Base-by-base conservation (phyloP, 2,329 filamentous ascomycete species). In the Kalaharituber pfeilii region DNA sequence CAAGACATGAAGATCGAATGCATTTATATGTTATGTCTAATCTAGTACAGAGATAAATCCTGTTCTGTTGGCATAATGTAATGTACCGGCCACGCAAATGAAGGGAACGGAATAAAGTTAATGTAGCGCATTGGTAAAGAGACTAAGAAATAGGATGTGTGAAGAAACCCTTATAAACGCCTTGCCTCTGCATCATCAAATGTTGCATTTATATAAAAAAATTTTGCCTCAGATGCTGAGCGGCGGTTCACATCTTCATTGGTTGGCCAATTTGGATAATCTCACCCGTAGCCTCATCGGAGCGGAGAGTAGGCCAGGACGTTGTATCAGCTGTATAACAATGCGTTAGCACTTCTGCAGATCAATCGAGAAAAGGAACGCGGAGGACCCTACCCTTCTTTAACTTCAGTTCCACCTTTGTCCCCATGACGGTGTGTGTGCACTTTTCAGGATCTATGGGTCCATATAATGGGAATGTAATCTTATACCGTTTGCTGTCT, bases 251-350 rank as follows among this genome's bases (percentile, higher is more conserved):
- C 29, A 33, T 33, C n/a, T 33, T 28, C 13, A n/a, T 86, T 51
- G 91, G 87, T 60, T 80, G 76, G 13, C 91, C 91, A 59, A 93
- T 75, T 70, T 98, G 91, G 60, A 96, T 79, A 63, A 94, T 94
- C 71, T 94, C 84, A 2, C 80, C 80, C 2, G 77, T 79, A 61
- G 71, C 75, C 63, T 94, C 86, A 63, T 91, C 85, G 56, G 80
- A 83, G 57, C 86, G 77, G 64, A 95, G 69, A 4, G 91, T 84
- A 29, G 87, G 84, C 88, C 88, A 95, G 65, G 85, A 84, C 42
- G 75, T 75, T 9, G 81, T 82, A 63, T 88, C 83, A 2, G 80
- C 81, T 70, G 83, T 83, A 26, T 68, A 15, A n/a, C n/a, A 8
- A 52, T 24, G 15, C n/a, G 13, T 24, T 15, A 15, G 51, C 33